Evolutionary conservation across 768 basidiomycete species (phyloP).

Genomic region (Lanmaoa pseudosensibilis): DNA sequence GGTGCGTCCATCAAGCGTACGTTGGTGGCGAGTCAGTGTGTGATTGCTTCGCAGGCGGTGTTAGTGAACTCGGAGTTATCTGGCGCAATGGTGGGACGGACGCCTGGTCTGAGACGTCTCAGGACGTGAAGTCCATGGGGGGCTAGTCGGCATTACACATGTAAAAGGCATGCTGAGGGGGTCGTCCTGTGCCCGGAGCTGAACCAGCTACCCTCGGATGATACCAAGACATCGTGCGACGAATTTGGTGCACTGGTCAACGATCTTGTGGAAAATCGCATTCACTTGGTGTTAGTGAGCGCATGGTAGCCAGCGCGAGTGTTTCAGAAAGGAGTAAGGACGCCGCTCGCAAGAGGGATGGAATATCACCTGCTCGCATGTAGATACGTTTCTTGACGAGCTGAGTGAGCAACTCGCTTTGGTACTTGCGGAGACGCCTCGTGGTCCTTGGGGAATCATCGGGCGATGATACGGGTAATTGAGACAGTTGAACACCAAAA

Average conservation of each 20-base stretch:
- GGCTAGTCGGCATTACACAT: conserved; percentile 39
- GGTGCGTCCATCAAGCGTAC: no score
- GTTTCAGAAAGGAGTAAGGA: conserved; percentile 26
- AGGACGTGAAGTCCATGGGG: conserved; percentile 46
- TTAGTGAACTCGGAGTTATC: conserved; percentile 37
- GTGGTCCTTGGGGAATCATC: no score
- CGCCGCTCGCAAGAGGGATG: conserved; percentile 25
- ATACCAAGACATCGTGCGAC: conserved; percentile 44
- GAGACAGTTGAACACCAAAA: no score
- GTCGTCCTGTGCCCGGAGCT: conserved; percentile 16
- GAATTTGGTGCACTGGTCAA: conserved; percentile 50
- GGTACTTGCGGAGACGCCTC: no score
- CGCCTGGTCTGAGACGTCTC: conserved; percentile 33
- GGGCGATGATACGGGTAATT: no score
- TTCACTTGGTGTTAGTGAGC: conserved; percentile 43
- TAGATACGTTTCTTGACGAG: no score
- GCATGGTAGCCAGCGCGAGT: conserved; percentile 22
- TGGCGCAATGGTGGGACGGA: conserved; percentile 39
- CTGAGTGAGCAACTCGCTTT: no score
- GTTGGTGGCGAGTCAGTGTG: conserved; percentile 40
- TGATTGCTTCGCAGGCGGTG: conserved; percentile 55
- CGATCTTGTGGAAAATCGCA: conserved; percentile 43
- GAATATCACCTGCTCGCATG: no score
- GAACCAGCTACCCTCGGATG: conserved; percentile 49
- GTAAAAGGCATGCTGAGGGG: conserved; percentile 34